Evolutionary conservation across 305 asterid genomes (phyloP).

Genomic region (Solanum hybrid): DNA sequence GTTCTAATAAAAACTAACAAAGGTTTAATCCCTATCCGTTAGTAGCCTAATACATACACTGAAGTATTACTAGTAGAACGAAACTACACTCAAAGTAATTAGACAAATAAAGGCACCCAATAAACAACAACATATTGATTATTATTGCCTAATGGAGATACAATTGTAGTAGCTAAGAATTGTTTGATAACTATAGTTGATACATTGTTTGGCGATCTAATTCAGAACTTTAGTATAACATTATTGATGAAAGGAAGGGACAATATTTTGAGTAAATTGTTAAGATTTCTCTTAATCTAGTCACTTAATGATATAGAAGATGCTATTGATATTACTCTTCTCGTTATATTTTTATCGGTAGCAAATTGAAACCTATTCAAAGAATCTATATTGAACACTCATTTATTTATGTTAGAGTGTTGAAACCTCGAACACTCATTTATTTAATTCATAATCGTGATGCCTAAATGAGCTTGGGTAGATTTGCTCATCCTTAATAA

Average conservation of each 20-base stretch:
- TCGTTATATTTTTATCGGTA: not conserved
- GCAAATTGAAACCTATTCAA: not conserved
- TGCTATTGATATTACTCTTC: not conserved
- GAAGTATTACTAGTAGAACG: not conserved
- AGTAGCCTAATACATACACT: not conserved
- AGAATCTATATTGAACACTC: not conserved
- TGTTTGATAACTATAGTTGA: not conserved
- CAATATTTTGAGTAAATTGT: not conserved
- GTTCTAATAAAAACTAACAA: not conserved
- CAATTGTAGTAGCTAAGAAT: not conserved
- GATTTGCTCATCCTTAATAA: not conserved
- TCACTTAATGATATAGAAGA: not conserved
- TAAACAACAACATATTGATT: not conserved
- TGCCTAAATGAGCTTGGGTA: not conserved
- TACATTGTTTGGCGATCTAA: not conserved
- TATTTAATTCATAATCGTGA: not conserved
- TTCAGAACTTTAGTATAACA: not conserved
- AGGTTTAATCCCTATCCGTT: not conserved
- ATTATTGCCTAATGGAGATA: not conserved
- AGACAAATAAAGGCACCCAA: not conserved
- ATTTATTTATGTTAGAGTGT: too few species aligned
- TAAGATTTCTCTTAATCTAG: not conserved
- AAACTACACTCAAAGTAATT: not conserved
- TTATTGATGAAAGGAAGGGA: not conserved
- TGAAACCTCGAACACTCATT: not conserved